These are phyloP conservation scores for Ascoidea tarda DNA, from an alignment of 805 yeast species.

Conservation along the genomic window DNA sequence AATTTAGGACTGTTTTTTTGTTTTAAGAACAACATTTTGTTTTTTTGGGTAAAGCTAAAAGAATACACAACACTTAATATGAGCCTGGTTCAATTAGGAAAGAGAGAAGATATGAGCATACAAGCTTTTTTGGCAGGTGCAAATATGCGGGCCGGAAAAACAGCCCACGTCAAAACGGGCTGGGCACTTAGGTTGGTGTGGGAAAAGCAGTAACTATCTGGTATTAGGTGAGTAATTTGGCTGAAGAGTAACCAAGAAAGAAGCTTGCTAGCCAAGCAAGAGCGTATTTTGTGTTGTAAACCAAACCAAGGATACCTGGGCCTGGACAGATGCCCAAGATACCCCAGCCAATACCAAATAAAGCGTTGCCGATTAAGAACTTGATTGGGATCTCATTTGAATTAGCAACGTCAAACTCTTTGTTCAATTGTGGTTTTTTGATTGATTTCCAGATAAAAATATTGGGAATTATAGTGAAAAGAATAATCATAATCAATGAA, in stretches of 20 bases:
- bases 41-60: no score
- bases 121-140: no score
- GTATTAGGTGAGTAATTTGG: background rate
- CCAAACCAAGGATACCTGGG: slow-evolving; percentile 25
- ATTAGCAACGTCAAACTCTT: slow-evolving; percentile 14
- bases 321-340: slow-evolving; percentile 38
- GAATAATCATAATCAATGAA: slow-evolving; percentile 26
- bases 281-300: slow-evolving; percentile 15
- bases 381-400: slow-evolving; percentile 14
- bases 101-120: no score
- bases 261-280: slow-evolving; percentile 17
- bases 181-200: no score
- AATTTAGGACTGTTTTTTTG: no score
- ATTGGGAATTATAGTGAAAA: slow-evolving; percentile 32
- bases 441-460: slow-evolving; percentile 21
- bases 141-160: no score
- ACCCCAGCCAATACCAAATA: slow-evolving; percentile 44
- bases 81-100: no score
- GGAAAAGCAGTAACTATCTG: no score
- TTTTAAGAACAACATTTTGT: no score
- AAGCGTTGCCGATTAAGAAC: slow-evolving; percentile 26
- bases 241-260: slow-evolving; percentile 15
- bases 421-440: slow-evolving; percentile 4
- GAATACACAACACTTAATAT: no score
- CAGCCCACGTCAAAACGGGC: no score